Percentiles rank a stretch among this genome's conserved stretches.
These are phyloP conservation scores for Tetrahymena thermophila DNA, from an alignment of 73 alveolate species.

Conservation along the genomic window DNA sequence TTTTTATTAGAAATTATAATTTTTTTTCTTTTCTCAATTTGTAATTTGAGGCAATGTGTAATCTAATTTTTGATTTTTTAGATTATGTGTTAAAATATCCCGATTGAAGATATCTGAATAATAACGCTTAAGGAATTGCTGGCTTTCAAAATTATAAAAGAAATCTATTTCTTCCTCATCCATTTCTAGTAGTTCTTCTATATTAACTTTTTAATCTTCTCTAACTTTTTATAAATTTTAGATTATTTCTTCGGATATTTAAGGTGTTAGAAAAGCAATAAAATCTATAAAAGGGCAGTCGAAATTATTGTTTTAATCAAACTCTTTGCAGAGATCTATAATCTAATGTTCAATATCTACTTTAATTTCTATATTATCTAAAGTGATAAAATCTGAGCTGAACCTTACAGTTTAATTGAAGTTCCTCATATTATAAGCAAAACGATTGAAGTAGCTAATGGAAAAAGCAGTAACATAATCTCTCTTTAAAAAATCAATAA, in stretches of 20 bases:
- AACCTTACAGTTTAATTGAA: neutral
- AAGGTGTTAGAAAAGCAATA: neutral
- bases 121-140: neutral
- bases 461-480: neutral
- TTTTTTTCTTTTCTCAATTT: neutral
- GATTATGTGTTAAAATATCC: neutral
- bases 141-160: neutral
- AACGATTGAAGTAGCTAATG: neutral
- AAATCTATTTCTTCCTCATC: neutral
- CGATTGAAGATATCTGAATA: neutral
- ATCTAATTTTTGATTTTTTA: neutral
- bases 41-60: neutral
- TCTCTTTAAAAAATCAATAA: neutral
- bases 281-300: neutral
- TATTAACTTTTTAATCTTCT: neutral
- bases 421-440: neutral
- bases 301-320: neutral
- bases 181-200: neutral
- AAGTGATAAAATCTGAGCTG: neutral
- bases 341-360: neutral
- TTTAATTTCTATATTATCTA: neutral
- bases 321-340: neutral
- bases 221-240: neutral
- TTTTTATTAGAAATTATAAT: neutral
- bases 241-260: neutral